Base-by-base conservation (phyloP, 1,139 yeast species). In the Geotrichum histeridarum region DNA sequence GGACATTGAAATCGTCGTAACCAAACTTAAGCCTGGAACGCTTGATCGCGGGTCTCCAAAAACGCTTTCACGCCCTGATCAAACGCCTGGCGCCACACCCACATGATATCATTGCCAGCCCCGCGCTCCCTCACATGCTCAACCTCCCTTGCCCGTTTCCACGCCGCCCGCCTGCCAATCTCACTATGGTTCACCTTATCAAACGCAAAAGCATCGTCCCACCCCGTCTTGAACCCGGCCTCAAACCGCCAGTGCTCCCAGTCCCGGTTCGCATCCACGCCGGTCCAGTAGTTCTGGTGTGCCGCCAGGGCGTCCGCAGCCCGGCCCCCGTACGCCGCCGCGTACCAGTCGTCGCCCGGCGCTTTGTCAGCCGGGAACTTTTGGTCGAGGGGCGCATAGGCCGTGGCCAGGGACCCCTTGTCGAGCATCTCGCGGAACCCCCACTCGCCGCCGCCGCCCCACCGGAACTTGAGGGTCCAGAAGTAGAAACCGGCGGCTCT, bases 381-480 rank as follows among this genome's bases (percentile, higher is more conserved):
- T 8, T 37, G 42, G 43, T 42, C 39, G 15, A n/a, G 18, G 5
- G 44, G 45, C 2, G 41, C 41, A 37, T 42, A 51, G 8, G 52
- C 53, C 5, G 48, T 57, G 45, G 48, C 56, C 54, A 74, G 62
- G 8, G 84, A 82, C 0, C 91, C 91, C 55, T 73, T 73, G 32
- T 84, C 81, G 31, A 79, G 72, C 93, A 87, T 87, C 47, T 90
- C 88, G 45, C 79, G 77, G 69, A 88, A 84, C 54, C 93, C 97
- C 98, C 98, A 91, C 71, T 89, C 96, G 9, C 97, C 98, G 42
- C 97, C 97, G 64, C 84, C 85, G 1, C 97, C 97, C 54, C 82
- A 77, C 66, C 85, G 81, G 66, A 91, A 91, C 70, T 88, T 89
- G 68, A 73, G 86, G 1, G 96, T 88, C 98, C 98, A 93, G 70